Evolutionary conservation across 257 asterid genomes (phyloP).

Genomic region (Vinca minor): DNA sequence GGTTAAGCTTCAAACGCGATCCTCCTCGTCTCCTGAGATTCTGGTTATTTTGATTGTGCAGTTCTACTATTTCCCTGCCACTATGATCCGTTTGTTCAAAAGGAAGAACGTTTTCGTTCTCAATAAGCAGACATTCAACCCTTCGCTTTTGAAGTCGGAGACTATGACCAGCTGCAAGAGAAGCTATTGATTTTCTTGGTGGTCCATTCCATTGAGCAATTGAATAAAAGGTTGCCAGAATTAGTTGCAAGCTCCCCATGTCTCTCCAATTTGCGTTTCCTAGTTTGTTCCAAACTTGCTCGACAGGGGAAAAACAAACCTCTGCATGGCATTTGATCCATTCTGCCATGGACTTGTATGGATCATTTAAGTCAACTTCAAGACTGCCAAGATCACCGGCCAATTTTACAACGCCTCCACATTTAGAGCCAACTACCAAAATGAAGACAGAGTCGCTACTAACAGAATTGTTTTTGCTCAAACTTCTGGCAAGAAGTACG

Average conservation of each 20-base stretch:
- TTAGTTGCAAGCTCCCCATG: slow-evolving; percentile 57
- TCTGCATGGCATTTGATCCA: slow-evolving; percentile 66
- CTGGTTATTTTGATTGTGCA: slow-evolving; percentile 25
- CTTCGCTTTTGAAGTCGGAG: slow-evolving; percentile 72
- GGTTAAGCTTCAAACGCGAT: slow-evolving; percentile 35
- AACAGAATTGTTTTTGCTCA: slow-evolving; percentile 33
- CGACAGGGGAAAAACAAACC: slow-evolving; percentile 46
- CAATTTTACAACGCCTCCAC: slow-evolving; percentile 62
- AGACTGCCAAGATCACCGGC: slow-evolving; percentile 69
- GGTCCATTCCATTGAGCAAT: slow-evolving; percentile 62
- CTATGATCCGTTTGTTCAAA: slow-evolving; percentile 23
- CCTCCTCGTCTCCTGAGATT: slow-evolving; percentile 29
- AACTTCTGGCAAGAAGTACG: slow-evolving; percentile 52
- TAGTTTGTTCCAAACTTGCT: slow-evolving; percentile 74
- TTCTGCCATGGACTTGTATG: slow-evolving; percentile 57
- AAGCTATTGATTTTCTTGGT: slow-evolving; percentile 63
- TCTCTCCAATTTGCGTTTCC: slow-evolving; percentile 92
- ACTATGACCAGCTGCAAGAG: slow-evolving; percentile 60
- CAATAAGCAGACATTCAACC: slow-evolving; percentile 33
- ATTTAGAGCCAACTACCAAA: slow-evolving; percentile 52
- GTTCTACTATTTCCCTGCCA: slow-evolving; percentile 46
- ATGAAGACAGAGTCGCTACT: slow-evolving; percentile 45
- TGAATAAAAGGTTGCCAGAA: slow-evolving; percentile 56
- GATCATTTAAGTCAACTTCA: slow-evolving; percentile 46
- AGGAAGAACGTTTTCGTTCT: slow-evolving; percentile 31